Evolutionary conservation across 768 basidiomycete species (phyloP).

Genomic region (Glaciozyma antarctica): DNA sequence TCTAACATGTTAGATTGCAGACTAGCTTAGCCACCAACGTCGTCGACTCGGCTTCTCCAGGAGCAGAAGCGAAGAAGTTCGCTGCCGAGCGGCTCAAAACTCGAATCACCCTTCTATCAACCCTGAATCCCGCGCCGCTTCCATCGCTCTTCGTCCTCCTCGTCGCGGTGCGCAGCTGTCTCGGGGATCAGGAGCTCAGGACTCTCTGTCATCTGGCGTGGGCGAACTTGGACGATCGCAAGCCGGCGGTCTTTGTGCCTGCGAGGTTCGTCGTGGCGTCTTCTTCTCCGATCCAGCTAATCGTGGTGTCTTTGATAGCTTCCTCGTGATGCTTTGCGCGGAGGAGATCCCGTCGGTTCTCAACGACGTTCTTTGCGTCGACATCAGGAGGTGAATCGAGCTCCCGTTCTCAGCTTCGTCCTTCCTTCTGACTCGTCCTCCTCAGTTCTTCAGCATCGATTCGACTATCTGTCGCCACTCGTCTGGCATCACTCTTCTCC

Average conservation of each 20-base stretch:
- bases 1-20: neutral
- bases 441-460: conserved; percentile 35
- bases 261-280: neutral
- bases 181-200: neutral
- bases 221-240: neutral
- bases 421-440: neutral
- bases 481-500: conserved; percentile 51
- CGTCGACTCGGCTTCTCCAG: neutral
- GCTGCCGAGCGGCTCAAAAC: neutral
- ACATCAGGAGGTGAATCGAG: neutral
- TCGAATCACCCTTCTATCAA: neutral
- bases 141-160: neutral
- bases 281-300: neutral
- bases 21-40: neutral
- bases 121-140: neutral
- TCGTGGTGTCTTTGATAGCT: conserved; percentile 32
- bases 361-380: conserved; percentile 42
- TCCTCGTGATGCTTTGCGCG: conserved; percentile 62
- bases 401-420: neutral
- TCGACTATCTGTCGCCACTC: conserved; percentile 50
- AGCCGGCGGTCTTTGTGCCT: neutral
- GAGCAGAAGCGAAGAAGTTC: neutral
- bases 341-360: conserved; percentile 53
- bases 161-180: neutral
- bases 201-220: neutral